Evolutionary conservation across 805 yeast species (phyloP), one percentile per base, ranked within the genome.

Genomic region (Kluyveromyces starmeri): DNA sequence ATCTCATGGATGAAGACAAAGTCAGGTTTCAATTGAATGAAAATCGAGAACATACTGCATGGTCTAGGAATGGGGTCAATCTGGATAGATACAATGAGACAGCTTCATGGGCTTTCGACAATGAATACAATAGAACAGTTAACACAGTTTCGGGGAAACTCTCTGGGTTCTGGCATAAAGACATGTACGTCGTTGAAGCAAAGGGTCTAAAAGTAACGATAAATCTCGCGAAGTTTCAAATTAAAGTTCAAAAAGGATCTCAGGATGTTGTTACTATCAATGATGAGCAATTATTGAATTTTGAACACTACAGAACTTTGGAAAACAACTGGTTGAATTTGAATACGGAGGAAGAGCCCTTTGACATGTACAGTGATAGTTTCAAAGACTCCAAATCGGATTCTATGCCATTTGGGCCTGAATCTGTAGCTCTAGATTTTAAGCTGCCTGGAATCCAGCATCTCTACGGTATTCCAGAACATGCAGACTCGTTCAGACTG

Each of bases 391-490:
- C 83, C 2, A 65, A 54, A 22, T 56, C 48, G 3, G 98, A 92
- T 53, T 59, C 66, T 3, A 44, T 82, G 9, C 84, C 86, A 6
- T 59, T 82, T 25, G 95, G 95, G 0, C 97, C 98, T 0, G 97
- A 92, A 56, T 74, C 96, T 0, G 67, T 92, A 17, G 96, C 80
- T 0, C 44, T 83, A 19, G 99, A 92, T 54, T 69, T 85, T 39
- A 59, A 73, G 0, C 78, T 92, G 44, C 51, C 59, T 3, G 77
- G 74, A 1, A 78, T 67, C 45, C 53, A 64, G 4, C 68, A 79
- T 48, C 82, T 84, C 1, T 92, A 73, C 55, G 99, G 99, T n/a
- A 81, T 92, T 28, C 97, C 98, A 0, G 98, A 92, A 57, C 98
- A 92, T 51, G 89, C 97, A 0, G 95, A 84, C 46, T 64, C 80